Evolutionary conservation across 2,329 filamentous ascomycete species (phyloP).

Genomic region (Rhynchosporium secalis): DNA sequence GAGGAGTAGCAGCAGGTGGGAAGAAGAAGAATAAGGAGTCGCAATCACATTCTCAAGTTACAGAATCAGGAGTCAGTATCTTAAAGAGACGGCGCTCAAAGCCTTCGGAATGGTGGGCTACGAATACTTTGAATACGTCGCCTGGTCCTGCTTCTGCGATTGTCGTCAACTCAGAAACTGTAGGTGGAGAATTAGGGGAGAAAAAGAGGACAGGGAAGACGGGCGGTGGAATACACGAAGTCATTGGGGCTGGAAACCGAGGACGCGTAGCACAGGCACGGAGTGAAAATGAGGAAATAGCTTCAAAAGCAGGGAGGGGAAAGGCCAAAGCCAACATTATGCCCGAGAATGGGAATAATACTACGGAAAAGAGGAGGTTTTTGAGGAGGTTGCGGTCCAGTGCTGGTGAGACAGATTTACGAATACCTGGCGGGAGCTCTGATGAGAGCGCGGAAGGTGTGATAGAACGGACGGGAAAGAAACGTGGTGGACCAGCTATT

Average conservation of each 20-base stretch:
- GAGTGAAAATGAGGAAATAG: too few relatives aligned
- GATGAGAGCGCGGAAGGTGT: not conserved
- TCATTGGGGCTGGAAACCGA: conserved; percentile 16
- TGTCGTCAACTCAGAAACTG: not conserved
- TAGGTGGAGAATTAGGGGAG: not conserved
- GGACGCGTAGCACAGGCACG: not conserved
- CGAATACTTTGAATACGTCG: conserved; percentile 20
- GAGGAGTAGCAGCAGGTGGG: too few relatives aligned
- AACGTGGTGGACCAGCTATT: not conserved
- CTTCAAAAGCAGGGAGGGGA: not conserved
- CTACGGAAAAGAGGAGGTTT: conserved; percentile 5
- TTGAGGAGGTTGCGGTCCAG: conserved; percentile 15
- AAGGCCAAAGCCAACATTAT: not conserved
- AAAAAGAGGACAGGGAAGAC: conserved; percentile 1
- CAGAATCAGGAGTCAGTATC: conserved; percentile 22
- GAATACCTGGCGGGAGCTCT: not conserved
- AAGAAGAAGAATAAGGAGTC: not conserved
- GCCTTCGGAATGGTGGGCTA: conserved; percentile 37
- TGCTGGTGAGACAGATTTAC: conserved; percentile 4
- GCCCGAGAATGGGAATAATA: not conserved
- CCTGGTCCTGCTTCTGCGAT: not conserved
- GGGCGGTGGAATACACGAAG: conserved; percentile 1
- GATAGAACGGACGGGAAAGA: not conserved
- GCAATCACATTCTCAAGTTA: conserved; percentile 23
- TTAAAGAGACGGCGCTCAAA: conserved; percentile 33